phyloP scores from a whole-genome alignment of 306 rosid species.

The Rubus parviflorus region DNA sequence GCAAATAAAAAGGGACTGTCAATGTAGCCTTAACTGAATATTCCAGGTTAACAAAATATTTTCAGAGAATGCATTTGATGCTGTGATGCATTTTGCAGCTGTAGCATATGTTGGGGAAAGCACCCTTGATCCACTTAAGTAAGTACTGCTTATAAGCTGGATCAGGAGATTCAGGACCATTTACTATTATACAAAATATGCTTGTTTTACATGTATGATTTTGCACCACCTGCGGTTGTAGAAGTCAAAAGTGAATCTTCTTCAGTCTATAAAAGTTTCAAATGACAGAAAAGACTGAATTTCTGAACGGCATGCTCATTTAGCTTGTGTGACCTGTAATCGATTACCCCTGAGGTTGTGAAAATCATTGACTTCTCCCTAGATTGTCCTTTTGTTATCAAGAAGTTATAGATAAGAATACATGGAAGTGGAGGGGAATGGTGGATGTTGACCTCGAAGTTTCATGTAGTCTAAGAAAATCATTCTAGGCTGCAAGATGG shows the following conservation, averaged over 20 bases:
- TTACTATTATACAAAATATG: background rate
- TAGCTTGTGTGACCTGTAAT: background rate
- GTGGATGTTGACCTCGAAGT: background rate
- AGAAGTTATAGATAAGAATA: background rate
- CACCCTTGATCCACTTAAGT: constrained; percentile 91
- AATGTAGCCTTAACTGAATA: constrained; percentile 54
- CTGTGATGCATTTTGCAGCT: constrained; percentile 99
- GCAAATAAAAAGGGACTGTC: constrained; percentile 6
- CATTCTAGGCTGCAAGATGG: background rate
- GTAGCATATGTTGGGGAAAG: constrained; percentile 99
- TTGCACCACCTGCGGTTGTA: background rate
- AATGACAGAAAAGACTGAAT: background rate
- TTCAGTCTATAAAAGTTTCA: background rate
- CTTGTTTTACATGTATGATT: background rate
- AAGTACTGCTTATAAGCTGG: constrained; percentile 33
- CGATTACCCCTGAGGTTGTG: background rate
- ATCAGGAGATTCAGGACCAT: background rate
- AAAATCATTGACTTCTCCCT: background rate
- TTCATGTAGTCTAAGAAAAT: background rate
- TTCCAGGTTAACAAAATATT: constrained; percentile 86
- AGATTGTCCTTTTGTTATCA: background rate
- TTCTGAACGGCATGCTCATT: background rate
- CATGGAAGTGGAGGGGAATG: background rate
- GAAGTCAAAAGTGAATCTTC: background rate
- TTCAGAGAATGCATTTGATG: constrained; percentile 89